Base-by-base conservation (phyloP, 2,329 filamentous ascomycete genomes). In the Thielaviopsis ethacetica region DNA sequence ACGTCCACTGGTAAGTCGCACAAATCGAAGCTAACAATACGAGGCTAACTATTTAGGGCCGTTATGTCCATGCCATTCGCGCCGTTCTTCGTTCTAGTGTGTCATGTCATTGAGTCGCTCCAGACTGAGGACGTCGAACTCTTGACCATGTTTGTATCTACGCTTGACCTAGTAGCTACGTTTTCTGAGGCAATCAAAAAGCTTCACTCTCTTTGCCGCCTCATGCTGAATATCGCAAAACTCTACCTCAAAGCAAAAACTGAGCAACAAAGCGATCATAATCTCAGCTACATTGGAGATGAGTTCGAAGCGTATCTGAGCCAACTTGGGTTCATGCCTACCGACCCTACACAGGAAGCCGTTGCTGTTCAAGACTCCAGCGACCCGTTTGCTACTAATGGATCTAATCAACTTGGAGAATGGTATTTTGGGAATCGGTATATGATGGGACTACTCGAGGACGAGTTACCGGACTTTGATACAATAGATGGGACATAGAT, bases 371-470 rank as follows among this genome's bases (percentile, higher is more conserved):
- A n/a, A 44, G 30, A 12, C 27, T 19, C 27, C 6, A 26, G 13
- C 54, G 24, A 30, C 49, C 13, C 30, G 41, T 56, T 22, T 12
- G 34, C 17, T 26, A 13, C 19, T 26, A 61, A 65, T 60, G 66
- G 71, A 61, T 67, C 70, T 24, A 69, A 75, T 34, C 76, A 81
- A 53, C 68, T 85, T 61, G 78, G 79, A 1, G 81, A 83, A 62
- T 85, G 82, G 82, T 85, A 84, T 63, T 81, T 79, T 3, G 80
- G 82, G 1, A 85, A 80, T 61, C 75, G 77, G 58, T 82, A 84
- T 64, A 79, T 86, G 71, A 76, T 85, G 72, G 80, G 80, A 0
- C 65, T 85, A 59, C 67, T 85, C 66, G 83, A 86, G 65, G 79
- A 84, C 60, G 82, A 85, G 52, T 62, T 77, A 59, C 74, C 73